Evolutionary conservation across 2,329 filamentous ascomycete species (phyloP).

Genomic region (Pezicula radicicola): DNA sequence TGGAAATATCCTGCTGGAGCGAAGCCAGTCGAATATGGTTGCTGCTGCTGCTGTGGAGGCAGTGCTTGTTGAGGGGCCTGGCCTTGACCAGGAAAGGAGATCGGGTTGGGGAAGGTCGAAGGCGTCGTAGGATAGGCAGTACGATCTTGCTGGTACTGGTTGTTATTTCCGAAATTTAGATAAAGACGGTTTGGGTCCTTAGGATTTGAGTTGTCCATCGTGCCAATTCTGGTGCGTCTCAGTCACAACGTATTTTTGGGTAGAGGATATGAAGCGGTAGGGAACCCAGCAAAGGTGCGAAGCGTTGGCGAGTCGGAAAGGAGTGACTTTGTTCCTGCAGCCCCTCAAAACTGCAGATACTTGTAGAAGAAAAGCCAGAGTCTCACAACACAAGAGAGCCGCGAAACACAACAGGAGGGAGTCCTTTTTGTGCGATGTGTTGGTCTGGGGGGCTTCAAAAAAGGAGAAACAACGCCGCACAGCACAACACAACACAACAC

Average conservation of each 20-base stretch:
- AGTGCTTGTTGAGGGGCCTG: slow-evolving; percentile 30
- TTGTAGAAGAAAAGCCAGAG: too few species aligned
- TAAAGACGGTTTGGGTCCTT: slow-evolving; percentile 52
- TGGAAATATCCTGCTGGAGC: slow-evolving; percentile 55
- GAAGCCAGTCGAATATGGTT: slow-evolving; percentile 43
- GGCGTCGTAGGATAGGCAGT: slow-evolving; percentile 80
- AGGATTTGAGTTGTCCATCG: slow-evolving; percentile 19
- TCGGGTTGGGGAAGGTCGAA: slow-evolving; percentile 93
- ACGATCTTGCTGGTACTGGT: slow-evolving; percentile 56
- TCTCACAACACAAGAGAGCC: too few species aligned
- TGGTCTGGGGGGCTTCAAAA: too few species aligned
- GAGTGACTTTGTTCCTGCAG: slow-evolving; percentile 21
- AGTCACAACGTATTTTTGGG: not conserved
- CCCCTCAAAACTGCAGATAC: not conserved
- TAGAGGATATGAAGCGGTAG: not conserved
- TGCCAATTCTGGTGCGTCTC: slow-evolving; percentile 11
- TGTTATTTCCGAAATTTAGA: slow-evolving; percentile 65
- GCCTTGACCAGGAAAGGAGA: slow-evolving; percentile 44
- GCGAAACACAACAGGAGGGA: too few species aligned
- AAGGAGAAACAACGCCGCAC: not conserved
- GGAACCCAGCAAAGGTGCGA: too few species aligned
- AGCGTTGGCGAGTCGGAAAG: slow-evolving; percentile 11
- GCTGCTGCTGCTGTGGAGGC: slow-evolving; percentile 34
- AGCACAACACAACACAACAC: not conserved
- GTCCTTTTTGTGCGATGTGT: too few species aligned